These are phyloP conservation scores for Polyporus tsugae DNA, from an alignment of 1,284 basidiomycete species.

Conservation along the genomic window DNA sequence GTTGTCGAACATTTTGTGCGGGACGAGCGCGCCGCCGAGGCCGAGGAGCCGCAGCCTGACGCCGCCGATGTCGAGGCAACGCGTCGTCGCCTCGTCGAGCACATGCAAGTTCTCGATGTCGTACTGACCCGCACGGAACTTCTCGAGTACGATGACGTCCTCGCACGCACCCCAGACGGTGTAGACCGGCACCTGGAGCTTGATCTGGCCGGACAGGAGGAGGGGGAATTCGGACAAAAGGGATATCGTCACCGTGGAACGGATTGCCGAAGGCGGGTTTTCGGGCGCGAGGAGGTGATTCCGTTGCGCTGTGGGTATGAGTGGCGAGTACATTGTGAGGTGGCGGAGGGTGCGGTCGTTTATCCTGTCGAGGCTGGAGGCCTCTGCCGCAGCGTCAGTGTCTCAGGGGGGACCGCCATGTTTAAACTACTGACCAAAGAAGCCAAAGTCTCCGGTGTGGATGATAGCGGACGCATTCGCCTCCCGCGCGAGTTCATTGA, in stretches of 20 bases:
- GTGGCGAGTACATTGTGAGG: conserved; percentile 97
- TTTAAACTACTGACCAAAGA: conserved; percentile 74
- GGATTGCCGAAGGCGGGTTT: conserved; percentile 65
- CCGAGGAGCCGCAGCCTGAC: conserved; percentile 94
- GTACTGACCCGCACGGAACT: conserved; percentile 87
- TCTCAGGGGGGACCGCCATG: neutral
- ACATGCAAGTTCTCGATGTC: conserved; percentile 89
- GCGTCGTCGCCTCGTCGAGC: conserved; percentile 94
- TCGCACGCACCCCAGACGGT: conserved; percentile 99
- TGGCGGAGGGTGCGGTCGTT: conserved; percentile 96
- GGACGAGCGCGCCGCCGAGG: conserved; percentile 94
- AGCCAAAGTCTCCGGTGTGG: conserved; percentile 99
- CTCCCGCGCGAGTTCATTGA: conserved; percentile 93
- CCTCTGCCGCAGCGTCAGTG: conserved; percentile 56
- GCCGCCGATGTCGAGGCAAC: conserved; percentile 91
- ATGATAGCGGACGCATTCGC: conserved; percentile 93
- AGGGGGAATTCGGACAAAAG: conserved; percentile 95
- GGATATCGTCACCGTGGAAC: conserved; percentile 72
- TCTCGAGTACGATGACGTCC: conserved; percentile 93
- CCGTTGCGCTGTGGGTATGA: conserved; percentile 86
- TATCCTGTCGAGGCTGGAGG: conserved; percentile 86
- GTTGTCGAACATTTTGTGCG: conserved; percentile 98
- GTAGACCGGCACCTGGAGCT: conserved; percentile 91
- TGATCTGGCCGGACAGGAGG: conserved; percentile 88
- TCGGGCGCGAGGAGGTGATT: conserved; percentile 79